Evolutionary conservation across 2,329 filamentous ascomycete species (phyloP).

Genomic region (Clonostachys chloroleuca): DNA sequence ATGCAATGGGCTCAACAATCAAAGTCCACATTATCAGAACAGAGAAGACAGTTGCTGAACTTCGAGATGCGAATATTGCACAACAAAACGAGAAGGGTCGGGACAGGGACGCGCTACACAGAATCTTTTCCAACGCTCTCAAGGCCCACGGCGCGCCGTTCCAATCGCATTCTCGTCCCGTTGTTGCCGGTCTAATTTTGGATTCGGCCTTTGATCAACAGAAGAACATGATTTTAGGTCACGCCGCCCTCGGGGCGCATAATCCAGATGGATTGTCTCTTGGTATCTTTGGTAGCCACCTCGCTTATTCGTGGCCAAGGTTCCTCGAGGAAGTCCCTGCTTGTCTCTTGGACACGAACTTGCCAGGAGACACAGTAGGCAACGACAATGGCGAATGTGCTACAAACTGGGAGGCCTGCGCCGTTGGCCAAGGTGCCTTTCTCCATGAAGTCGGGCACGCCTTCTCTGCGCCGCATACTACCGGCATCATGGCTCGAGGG

Average conservation of each 20-base stretch:
- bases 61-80: conserved; percentile 58
- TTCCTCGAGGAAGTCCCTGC: conserved; percentile 60
- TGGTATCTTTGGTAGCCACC: conserved; percentile 68
- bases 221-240: conserved; percentile 55
- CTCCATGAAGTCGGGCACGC: conserved; percentile 68
- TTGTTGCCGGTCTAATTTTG: conserved; percentile 67
- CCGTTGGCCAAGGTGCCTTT: conserved; percentile 62
- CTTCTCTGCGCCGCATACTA: conserved; percentile 65
- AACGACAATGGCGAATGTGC: conserved; percentile 35
- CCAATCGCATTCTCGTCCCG: conserved; percentile 38
- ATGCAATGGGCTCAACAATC: conserved; percentile 26
- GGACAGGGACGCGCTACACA: conserved; percentile 49
- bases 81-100: conserved; percentile 56
- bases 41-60: conserved; percentile 61
- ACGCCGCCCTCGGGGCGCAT: conserved; percentile 55
- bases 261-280: conserved; percentile 55
- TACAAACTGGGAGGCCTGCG: conserved; percentile 38
- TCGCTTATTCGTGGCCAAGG: conserved; percentile 65
- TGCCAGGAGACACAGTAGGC: conserved; percentile 28
- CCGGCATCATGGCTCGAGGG: conserved; percentile 55
- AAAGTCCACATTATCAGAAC: conserved; percentile 66
- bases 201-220: conserved; percentile 63
- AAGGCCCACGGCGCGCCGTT: conserved; percentile 33
- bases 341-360: conserved; percentile 36
- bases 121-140: conserved; percentile 32